Percentiles rank a stretch among this genome's conserved stretches.
Conservation (phyloP, 2,329 filamentous ascomycete species). For the Emmonsia crescens region DNA sequence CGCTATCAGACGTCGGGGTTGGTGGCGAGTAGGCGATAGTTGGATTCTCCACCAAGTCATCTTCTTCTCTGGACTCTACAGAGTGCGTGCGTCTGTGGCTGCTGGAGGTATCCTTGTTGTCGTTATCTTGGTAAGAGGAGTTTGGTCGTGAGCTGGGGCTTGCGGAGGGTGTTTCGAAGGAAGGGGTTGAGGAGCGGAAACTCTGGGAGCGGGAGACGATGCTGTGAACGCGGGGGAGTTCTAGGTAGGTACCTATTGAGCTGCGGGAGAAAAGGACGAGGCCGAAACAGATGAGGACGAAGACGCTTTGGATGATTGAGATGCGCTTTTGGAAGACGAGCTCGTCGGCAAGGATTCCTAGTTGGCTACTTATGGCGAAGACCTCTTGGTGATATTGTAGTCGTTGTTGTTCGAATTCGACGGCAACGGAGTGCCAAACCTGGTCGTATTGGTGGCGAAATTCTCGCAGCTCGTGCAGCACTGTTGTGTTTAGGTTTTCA, state of each 20-base stretch:
- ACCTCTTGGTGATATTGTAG: conserved; percentile 77
- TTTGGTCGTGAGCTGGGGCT: conserved; percentile 30
- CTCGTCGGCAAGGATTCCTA: conserved; percentile 89
- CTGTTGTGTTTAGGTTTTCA: conserved; percentile 74
- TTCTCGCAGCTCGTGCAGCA: conserved; percentile 65
- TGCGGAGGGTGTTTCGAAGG: conserved; percentile 25
- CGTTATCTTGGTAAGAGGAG: conserved; percentile 22
- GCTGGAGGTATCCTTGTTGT: conserved; percentile 10
- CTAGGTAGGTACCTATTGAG: conserved; percentile 34
- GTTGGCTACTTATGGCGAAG: conserved; percentile 64
- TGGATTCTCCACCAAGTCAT: conserved; percentile 18
- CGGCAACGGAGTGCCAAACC: conserved; percentile 89
- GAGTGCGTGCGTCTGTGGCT: conserved; percentile 24
- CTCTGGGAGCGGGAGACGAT: conserved; percentile 37
- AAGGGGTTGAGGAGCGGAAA: conserved; percentile 27
- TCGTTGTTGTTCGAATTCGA: conserved; percentile 79
- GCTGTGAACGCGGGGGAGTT: conserved; percentile 37
- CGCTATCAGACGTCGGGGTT: conserved; percentile 23
- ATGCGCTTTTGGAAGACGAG: conserved; percentile 76
- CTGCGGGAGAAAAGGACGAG: conserved; percentile 65
- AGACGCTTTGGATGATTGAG: conserved; percentile 79
- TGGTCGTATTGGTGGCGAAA: conserved; percentile 86
- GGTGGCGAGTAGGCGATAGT: conserved; percentile 29
- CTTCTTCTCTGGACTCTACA: conserved; percentile 21
- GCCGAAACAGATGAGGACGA: conserved; percentile 76